Conservation (phyloP, 176 grass and related monocot species). For the Luzula sylvatica region DNA sequence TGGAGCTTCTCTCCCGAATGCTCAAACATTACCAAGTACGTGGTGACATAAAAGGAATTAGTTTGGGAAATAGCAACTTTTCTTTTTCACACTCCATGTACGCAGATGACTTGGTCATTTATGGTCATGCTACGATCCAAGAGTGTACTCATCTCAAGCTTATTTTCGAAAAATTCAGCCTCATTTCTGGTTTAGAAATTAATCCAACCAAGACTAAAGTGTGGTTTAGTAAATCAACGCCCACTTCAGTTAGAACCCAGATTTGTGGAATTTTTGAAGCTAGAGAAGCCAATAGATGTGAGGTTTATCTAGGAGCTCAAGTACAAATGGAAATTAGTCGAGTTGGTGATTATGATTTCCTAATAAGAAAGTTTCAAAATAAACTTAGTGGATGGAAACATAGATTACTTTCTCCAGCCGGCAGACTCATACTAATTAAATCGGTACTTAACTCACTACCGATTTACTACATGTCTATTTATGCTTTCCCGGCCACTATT, state of each 20-base stretch:
- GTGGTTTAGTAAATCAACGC: not conserved
- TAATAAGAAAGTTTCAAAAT: no score
- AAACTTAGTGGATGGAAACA: not conserved
- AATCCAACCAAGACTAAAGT: no score
- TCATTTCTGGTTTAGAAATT: not conserved
- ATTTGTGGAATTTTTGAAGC: not conserved
- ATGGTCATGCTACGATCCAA: not conserved
- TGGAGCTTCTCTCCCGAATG: no score
- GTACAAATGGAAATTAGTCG: not conserved
- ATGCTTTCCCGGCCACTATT: not conserved
- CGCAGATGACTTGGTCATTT: not conserved
- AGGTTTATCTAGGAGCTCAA: not conserved
- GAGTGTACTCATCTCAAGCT: not conserved
- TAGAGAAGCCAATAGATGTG: not conserved
- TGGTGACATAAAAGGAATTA: not conserved
- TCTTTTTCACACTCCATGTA: not conserved
- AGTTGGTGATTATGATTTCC: not conserved
- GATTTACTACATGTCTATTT: not conserved
- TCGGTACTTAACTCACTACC: not conserved
- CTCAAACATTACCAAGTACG: not conserved
- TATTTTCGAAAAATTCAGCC: not conserved
- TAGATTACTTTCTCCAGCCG: not conserved
- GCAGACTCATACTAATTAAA: not conserved
- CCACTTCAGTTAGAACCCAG: not conserved
- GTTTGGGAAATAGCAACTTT: not conserved